Evolutionary conservation across 306 rosid species (phyloP).

Genomic region (Dryas drummondii): DNA sequence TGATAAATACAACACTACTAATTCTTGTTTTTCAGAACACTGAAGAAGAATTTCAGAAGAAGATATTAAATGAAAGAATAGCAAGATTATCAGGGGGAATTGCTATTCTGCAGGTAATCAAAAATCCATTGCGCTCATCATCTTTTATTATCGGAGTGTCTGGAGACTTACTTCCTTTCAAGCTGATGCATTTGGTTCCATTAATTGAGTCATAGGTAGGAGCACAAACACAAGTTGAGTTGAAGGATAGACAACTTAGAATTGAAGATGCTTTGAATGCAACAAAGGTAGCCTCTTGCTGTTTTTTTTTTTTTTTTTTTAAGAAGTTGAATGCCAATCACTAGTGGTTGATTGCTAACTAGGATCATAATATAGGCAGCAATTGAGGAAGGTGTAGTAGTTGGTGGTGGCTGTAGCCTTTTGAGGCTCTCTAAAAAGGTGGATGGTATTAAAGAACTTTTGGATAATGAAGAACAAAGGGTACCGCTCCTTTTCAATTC

Average conservation of each 20-base stretch:
- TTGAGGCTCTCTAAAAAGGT: constrained; percentile 71
- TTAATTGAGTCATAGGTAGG: constrained; percentile 67
- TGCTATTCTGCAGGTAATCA: constrained; percentile 80
- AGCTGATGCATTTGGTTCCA: constrained; percentile 26
- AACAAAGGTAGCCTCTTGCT: constrained; percentile 54
- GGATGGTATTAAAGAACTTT: constrained; percentile 56
- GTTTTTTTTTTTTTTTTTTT: constrained; percentile 26
- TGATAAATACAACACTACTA: constrained; percentile 1
- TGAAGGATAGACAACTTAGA: constrained; percentile 87
- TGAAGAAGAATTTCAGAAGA: constrained; percentile 73
- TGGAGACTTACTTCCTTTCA: constrained; percentile 7
- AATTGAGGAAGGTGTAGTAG: constrained; percentile 93
- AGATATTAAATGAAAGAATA: constrained; percentile 75
- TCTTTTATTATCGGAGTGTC: constrained; percentile 13
- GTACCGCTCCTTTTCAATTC: constrained; percentile 30
- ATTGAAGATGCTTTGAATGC: constrained; percentile 93
- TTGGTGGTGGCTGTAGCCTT: constrained; percentile 96
- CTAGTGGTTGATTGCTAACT: constrained; percentile 23
- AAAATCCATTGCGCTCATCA: constrained; percentile 15
- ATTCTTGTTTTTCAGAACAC: constrained; percentile 63
- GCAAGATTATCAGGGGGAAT: constrained; percentile 84
- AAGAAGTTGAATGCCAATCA: constrained; percentile 18
- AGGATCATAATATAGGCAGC: constrained; percentile 62
- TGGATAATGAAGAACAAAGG: constrained; percentile 86
- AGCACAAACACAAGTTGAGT: constrained; percentile 89